phyloP scores from a whole-genome alignment of 1,284 basidiomycete genomes.

The Vanrija sp. region DNA sequence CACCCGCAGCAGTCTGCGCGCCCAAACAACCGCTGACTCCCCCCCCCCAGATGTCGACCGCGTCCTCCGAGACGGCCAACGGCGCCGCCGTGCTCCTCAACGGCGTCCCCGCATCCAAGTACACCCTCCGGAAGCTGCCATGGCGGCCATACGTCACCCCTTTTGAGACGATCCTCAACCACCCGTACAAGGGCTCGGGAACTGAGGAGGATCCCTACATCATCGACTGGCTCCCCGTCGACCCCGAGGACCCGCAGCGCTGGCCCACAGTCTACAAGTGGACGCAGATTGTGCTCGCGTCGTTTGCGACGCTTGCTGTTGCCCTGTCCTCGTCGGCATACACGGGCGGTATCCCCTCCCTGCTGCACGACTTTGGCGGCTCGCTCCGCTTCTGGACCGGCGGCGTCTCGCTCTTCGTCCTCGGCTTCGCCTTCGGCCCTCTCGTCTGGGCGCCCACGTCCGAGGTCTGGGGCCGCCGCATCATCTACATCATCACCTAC shows the following conservation, averaged over 20 bases:
- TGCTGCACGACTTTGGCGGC: conserved; percentile 28
- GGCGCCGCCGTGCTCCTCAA: not conserved
- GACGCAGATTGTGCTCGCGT: conserved; percentile 26
- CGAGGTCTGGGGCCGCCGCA: conserved; percentile 57
- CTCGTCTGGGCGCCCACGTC: conserved; percentile 50
- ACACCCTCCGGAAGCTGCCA: conserved; percentile 29
- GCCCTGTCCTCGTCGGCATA: conserved; percentile 37
- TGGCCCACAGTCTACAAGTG: conserved; percentile 37
- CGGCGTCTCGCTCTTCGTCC: conserved; percentile 37
- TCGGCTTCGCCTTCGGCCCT: conserved; percentile 43
- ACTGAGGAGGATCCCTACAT: conserved; percentile 48
- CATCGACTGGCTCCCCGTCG: conserved; percentile 40
- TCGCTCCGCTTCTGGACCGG: conserved; percentile 27
- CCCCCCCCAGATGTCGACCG: conserved; percentile 1
- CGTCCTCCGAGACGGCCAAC: not conserved
- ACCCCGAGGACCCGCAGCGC: conserved; percentile 40
- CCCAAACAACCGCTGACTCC: not conserved
- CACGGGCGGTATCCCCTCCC: conserved; percentile 26
- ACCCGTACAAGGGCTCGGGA: conserved; percentile 46
- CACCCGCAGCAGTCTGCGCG: too few species aligned
- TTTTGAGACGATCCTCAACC: conserved; percentile 41
- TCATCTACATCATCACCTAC: conserved; percentile 60
- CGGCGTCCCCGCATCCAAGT: not conserved
- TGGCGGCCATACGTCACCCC: conserved; percentile 45
- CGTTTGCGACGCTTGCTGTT: conserved; percentile 35